Base-by-base conservation (phyloP, 257 asterid species). In the Haberlea rhodopensis region DNA sequence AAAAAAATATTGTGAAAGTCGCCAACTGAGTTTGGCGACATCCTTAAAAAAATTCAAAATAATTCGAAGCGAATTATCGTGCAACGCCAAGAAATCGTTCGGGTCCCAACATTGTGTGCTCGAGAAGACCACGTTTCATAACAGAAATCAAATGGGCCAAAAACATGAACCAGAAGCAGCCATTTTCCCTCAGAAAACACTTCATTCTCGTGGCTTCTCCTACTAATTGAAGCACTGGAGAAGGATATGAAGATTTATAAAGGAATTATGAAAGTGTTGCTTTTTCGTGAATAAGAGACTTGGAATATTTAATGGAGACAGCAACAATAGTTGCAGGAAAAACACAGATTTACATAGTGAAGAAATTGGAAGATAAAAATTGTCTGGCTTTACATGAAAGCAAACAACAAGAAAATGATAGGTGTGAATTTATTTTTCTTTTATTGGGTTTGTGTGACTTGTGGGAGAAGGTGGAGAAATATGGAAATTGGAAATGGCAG, bases 61-160 rank as follows among this genome's bases (percentile, higher is more conserved):
- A 90, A 57, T 80, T 86, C 0, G 97, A 90, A 96, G 97, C 73
- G 86, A 70, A 79, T 90, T 96, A 63, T 40, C 62, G 53, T 94
- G 99, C 27, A 94, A 46, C 0, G 99, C 96, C 72, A 94, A 74
- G 77, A 94, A 94, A 82, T 94, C 99, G 31, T 73, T 62, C 0
- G 99, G 96, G 84, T 90, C 78, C n/a, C 24, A 94, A 68, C 71
- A 94, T 84, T 21, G 97, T 89, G 46, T 61, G 55, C 4, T 62
- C 52, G 16, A 43, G 19, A 43, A 15, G 6, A 3, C 49, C 19
- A 15, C 49, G 15, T 43, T 43, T 43, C 49, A 43, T 18, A 4
- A 43, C 2, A 7, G 59, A 2, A 20, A 79, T 10, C 28, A 66
- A 23, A 67, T 72, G 71, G 60, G 75, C 8, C 0, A 71, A 28